A percentile compares a stretch with the other conserved stretches of the same genome.
Conservation (phyloP, 306 rosid genomes). For the Citrullus colocynthis region DNA sequence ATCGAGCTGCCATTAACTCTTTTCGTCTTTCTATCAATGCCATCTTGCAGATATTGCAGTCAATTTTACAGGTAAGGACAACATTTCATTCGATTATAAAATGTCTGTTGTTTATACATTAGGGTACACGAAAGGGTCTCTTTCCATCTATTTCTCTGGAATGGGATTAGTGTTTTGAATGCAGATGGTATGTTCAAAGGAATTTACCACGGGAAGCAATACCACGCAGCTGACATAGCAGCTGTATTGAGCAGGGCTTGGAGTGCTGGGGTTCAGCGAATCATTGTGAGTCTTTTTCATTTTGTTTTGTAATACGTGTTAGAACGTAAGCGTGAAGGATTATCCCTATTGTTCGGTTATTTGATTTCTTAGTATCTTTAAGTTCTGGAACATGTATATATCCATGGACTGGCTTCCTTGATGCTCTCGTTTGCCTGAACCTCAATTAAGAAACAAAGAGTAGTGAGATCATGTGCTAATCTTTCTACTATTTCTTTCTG, state of each 20-base stretch:
- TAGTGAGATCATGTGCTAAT: neutral
- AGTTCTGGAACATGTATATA: neutral
- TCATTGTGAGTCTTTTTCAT: conserved; percentile 36
- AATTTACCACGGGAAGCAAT: conserved; percentile 81
- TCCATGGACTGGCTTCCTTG: neutral
- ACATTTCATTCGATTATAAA: conserved; percentile 40
- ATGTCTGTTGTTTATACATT: neutral
- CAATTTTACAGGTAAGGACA: conserved; percentile 69
- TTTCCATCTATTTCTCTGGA: neutral
- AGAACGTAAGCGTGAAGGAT: neutral
- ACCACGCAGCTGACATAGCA: conserved; percentile 66
- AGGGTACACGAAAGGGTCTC: neutral
- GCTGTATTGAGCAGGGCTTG: conserved; percentile 75
- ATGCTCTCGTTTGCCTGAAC: neutral
- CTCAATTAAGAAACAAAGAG: neutral
- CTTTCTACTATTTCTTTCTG: neutral
- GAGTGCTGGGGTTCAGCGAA: conserved; percentile 81
- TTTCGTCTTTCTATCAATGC: neutral
- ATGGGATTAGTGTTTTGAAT: neutral
- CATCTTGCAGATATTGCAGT: conserved; percentile 60
- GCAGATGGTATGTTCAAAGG: conserved; percentile 96
- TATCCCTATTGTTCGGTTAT: neutral
- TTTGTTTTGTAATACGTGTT: neutral
- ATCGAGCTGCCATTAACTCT: conserved; percentile 17
- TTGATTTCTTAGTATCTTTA: neutral